Percentiles rank a stretch among this genome's conserved stretches.
phyloP scores from a whole-genome alignment of 495 filamentous ascomycete species.

The Pyrenula aspistea region DNA sequence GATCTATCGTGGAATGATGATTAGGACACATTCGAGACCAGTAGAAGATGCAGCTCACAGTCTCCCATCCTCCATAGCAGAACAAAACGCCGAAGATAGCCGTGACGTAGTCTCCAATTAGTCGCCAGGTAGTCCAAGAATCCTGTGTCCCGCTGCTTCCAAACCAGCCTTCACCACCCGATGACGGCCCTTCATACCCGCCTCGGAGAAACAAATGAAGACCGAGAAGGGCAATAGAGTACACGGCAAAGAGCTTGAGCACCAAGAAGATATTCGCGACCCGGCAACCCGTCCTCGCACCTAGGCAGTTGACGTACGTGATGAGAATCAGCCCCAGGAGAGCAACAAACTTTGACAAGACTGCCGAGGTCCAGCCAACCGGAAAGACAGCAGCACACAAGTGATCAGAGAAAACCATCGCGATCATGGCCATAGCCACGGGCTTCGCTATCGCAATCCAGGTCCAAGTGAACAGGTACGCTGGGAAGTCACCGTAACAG shows the following conservation, averaged over 20 bases:
- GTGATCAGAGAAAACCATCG: conserved; percentile 21
- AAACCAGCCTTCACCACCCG: neutral
- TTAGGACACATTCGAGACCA: neutral
- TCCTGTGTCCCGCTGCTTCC: neutral
- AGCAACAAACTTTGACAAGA: conserved; percentile 15
- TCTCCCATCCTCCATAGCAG: neutral
- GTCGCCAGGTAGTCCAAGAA: neutral
- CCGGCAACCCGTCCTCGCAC: neutral
- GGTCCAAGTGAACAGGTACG: conserved; percentile 23
- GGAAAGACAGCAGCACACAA: conserved; percentile 9
- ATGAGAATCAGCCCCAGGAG: conserved; percentile 13
- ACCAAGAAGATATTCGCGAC: neutral
- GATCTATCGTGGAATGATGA: neutral
- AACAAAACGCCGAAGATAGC: neutral
- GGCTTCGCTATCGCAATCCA: conserved; percentile 21
- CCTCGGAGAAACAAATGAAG: neutral
- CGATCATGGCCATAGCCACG: conserved; percentile 6
- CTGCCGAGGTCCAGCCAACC: neutral
- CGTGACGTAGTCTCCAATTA: neutral
- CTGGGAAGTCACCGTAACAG: conserved; percentile 19
- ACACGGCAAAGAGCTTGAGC: neutral
- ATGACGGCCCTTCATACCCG: neutral
- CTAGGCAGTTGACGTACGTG: conserved; percentile 11
- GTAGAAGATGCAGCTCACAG: neutral
- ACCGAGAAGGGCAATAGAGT: neutral